Evolutionary conservation across 2,329 filamentous ascomycete species (phyloP).

Genomic region (Penicillium frequentans): DNA sequence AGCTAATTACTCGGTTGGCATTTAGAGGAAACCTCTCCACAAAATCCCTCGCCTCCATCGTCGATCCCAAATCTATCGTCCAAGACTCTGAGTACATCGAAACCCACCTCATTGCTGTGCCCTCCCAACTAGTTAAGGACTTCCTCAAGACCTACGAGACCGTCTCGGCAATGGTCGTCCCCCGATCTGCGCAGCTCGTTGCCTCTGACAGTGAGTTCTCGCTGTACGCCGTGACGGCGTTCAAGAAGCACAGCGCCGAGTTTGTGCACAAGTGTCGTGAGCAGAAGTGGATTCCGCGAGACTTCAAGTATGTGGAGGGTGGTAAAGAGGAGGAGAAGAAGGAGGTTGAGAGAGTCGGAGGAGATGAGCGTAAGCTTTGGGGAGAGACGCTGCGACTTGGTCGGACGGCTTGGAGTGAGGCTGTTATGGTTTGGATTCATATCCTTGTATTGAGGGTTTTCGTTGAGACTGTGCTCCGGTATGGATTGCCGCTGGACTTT

Average conservation of each 20-base stretch:
- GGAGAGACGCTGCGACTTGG: slow-evolving; percentile 85
- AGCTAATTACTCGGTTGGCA: neutral
- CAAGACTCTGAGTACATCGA: slow-evolving; percentile 95
- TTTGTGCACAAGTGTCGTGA: slow-evolving; percentile 92
- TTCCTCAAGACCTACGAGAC: slow-evolving; percentile 90
- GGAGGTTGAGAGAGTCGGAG: slow-evolving; percentile 77
- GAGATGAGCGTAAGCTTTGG: slow-evolving; percentile 88
- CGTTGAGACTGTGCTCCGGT: slow-evolving; percentile 95
- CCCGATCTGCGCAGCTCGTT: slow-evolving; percentile 77
- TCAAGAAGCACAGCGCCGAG: slow-evolving; percentile 85
- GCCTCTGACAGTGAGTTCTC: slow-evolving; percentile 87
- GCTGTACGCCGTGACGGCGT: slow-evolving; percentile 83
- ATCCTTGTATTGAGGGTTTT: slow-evolving; percentile 89
- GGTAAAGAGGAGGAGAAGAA: slow-evolving; percentile 85
- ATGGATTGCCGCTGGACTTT: slow-evolving; percentile 88
- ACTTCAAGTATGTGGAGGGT: slow-evolving; percentile 90
- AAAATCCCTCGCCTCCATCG: slow-evolving; percentile 86
- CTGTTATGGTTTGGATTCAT: slow-evolving; percentile 94
- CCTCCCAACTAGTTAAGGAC: slow-evolving; percentile 76
- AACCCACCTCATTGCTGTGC: slow-evolving; percentile 90
- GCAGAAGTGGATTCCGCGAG: slow-evolving; percentile 89
- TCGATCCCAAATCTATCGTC: slow-evolving; percentile 76
- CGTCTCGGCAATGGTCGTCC: slow-evolving; percentile 86
- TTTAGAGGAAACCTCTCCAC: slow-evolving; percentile 85
- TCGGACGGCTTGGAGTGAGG: slow-evolving; percentile 91